Conservation (phyloP, 148 eudicot genomes). For the Camellia granthamiana region DNA sequence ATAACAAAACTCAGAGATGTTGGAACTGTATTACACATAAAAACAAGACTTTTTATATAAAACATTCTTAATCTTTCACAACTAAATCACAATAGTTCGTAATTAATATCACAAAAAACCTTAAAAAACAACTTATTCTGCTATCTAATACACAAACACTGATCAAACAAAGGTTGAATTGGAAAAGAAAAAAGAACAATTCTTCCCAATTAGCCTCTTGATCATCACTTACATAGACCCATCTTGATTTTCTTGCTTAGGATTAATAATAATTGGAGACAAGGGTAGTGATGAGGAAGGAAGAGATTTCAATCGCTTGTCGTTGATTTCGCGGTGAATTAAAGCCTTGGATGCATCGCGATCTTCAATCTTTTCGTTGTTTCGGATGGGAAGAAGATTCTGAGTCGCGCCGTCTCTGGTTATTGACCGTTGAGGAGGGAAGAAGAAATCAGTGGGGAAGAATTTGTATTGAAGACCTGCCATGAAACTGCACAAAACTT, state of each 20-base stretch:
- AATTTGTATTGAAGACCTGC: slow-evolving; percentile 12
- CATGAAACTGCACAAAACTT: background rate
- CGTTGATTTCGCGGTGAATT: background rate
- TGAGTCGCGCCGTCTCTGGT: background rate
- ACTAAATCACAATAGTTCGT: too few species aligned
- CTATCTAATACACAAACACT: too few species aligned
- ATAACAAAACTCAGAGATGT: too few species aligned
- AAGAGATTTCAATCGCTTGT: background rate
- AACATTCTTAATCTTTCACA: too few species aligned
- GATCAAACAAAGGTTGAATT: too few species aligned
- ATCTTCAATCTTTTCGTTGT: background rate
- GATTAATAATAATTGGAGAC: background rate
- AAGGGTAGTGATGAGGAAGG: background rate
- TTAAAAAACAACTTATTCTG: too few species aligned
- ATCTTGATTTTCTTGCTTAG: background rate
- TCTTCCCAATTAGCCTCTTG: too few species aligned
- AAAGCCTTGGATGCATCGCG: background rate
- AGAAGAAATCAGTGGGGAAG: slow-evolving; percentile 14
- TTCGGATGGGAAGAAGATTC: background rate
- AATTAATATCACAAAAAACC: too few species aligned
- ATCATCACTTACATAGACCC: too few species aligned
- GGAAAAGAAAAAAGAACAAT: too few species aligned
- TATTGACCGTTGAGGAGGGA: background rate
- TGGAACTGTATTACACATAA: too few species aligned
- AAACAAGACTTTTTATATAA: too few species aligned